These are phyloP conservation scores for Pleurotus cornucopiae DNA, from an alignment of 768 basidiomycete species.

Conservation along the genomic window DNA sequence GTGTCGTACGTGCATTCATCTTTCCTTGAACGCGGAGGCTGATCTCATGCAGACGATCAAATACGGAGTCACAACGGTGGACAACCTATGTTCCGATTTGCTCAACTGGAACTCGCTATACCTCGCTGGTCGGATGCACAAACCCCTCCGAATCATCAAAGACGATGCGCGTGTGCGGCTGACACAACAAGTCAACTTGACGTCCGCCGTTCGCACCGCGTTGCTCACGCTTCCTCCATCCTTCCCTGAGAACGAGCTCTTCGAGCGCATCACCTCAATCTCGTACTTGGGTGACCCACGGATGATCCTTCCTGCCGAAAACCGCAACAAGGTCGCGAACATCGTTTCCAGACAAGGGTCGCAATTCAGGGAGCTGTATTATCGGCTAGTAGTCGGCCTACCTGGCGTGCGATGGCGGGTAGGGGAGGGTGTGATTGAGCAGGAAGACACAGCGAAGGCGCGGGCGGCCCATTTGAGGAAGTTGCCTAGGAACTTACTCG, in stretches of 20 bases:
- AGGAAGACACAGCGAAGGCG: slow-evolving; percentile 69
- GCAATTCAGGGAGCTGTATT: slow-evolving; percentile 88
- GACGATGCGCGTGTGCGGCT: slow-evolving; percentile 90
- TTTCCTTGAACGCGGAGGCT: background rate
- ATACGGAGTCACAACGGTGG: slow-evolving; percentile 92
- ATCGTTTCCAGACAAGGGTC: slow-evolving; percentile 80
- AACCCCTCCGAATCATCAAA: slow-evolving; percentile 89
- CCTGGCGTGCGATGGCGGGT: slow-evolving; percentile 77
- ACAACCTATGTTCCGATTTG: slow-evolving; percentile 84
- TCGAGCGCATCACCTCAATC: slow-evolving; percentile 80
- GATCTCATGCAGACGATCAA: slow-evolving; percentile 69
- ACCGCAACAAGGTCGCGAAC: slow-evolving; percentile 89
- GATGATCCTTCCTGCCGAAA: slow-evolving; percentile 93
- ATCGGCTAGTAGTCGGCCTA: slow-evolving; percentile 68
- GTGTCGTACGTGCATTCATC: slow-evolving; percentile 57
- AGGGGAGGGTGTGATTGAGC: slow-evolving; percentile 51
- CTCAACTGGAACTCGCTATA: slow-evolving; percentile 93
- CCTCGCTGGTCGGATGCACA: slow-evolving; percentile 95
- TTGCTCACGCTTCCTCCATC: slow-evolving; percentile 80
- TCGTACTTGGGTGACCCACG: slow-evolving; percentile 89
- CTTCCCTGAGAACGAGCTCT: slow-evolving; percentile 82
- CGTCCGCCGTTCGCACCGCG: slow-evolving; percentile 85
- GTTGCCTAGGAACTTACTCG: slow-evolving; percentile 66
- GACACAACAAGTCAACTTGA: slow-evolving; percentile 91
- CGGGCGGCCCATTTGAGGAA: slow-evolving; percentile 73